Evolutionary conservation across 2,329 filamentous ascomycete genomes (phyloP).

Genomic region (Colletotrichum cuscutae): DNA sequence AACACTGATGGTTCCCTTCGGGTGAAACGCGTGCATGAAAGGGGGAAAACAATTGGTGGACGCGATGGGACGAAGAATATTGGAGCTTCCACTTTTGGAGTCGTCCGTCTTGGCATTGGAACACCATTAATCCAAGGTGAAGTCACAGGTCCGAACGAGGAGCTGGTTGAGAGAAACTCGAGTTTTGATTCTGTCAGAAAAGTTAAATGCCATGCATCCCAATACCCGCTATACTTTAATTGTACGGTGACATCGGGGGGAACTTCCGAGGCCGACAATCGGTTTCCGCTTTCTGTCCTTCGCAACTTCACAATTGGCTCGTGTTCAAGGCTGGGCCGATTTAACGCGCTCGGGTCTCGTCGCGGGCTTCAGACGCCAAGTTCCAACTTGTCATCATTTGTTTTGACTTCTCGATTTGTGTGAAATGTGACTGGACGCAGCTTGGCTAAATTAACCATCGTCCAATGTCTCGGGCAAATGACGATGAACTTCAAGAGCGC

Average conservation of each 20-base stretch:
- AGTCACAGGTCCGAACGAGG: neutral
- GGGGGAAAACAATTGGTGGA: slow-evolving; percentile 13
- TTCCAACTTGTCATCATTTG: neutral
- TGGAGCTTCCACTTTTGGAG: slow-evolving; percentile 20
- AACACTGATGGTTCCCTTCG: neutral
- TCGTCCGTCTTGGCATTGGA: slow-evolving; percentile 27
- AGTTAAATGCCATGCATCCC: neutral
- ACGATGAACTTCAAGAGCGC: neutral
- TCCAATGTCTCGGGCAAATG: neutral
- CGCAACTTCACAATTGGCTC: neutral
- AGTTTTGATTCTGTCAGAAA: neutral
- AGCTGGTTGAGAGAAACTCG: neutral
- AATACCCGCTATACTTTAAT: neutral
- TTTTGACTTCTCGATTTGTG: neutral
- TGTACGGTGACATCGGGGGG: neutral
- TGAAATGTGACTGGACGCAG: neutral
- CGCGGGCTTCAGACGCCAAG: neutral
- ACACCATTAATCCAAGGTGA: neutral
- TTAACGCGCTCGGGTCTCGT: neutral
- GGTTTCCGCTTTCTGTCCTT: neutral
- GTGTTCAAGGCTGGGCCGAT: neutral
- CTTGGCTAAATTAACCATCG: too few species aligned
- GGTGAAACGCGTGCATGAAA: slow-evolving; percentile 27
- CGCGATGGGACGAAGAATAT: neutral
- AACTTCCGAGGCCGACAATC: neutral